Base-by-base conservation (phyloP, 805 yeast species). In the Zygosaccharomyces siamensis region DNA sequence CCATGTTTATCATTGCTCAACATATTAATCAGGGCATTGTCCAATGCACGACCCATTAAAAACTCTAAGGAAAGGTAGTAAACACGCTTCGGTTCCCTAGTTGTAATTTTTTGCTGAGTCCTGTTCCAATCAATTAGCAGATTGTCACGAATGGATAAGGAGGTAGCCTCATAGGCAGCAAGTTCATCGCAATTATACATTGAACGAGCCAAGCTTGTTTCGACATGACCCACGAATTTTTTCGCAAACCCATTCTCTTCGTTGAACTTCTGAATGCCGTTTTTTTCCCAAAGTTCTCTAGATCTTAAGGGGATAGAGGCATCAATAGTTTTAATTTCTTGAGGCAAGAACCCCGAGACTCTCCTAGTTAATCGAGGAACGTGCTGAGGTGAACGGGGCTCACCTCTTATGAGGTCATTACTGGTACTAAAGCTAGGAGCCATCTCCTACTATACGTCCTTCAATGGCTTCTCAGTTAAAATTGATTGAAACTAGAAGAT, bases 1-100 rank as follows among this genome's bases (percentile, higher is more conserved):
- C 37, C 26, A 41, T 10, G 10, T 7, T 51, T 50, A 3, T 47
- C 44, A 7, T 59, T 60, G 45, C 81, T 75, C 32, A 83, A 79
- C 59, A 85, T 76, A 67, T 90, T 89, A 68, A 89, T 85, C 71
- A 90, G 72, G 28, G 97, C 96, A 66, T 90, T 90, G 69, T 90
- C 97, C 76, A 89, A 75, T 41, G 97, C 96, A 61, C 96, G 79
- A 39, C 97, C 97, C 96, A 89, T 88, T 54, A 89, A 72, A 65
- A 88, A 89, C 70, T 89, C 97, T 57, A 89, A 74, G 3, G 95
- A 86, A 52, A 89, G 68, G 65, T 89, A 89, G 69, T 89, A 89
- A 37, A 89, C 84, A 54, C 97, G 75, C 71, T 89, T 89, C 43
- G 85, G 86, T 62, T 86, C 95, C 59, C 79, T 82, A 41, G 84